phyloP scores from a whole-genome alignment of 352 stramenopile species.

The Globisporangium alternatum region DNA sequence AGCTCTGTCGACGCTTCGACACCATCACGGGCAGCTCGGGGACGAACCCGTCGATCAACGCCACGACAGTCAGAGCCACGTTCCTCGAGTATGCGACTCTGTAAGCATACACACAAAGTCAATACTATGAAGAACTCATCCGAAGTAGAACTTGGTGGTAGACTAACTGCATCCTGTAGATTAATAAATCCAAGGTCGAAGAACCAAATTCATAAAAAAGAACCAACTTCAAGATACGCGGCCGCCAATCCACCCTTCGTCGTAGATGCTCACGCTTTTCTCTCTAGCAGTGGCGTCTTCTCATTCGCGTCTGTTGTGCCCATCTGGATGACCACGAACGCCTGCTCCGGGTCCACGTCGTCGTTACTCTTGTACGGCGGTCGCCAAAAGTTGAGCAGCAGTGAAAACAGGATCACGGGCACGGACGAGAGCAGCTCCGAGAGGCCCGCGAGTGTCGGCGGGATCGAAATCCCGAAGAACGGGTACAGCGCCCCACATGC shows the following conservation, averaged over 20 bases:
- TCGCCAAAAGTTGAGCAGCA: constrained; percentile 66
- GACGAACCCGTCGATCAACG: constrained; percentile 2
- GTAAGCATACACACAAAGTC: neutral
- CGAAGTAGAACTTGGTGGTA: neutral
- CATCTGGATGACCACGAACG: constrained; percentile 37
- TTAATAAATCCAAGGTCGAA: neutral
- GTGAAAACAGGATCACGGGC: constrained; percentile 75
- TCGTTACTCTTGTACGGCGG: constrained; percentile 33
- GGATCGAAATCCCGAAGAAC: constrained; percentile 55
- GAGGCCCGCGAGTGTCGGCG: constrained; percentile 61
- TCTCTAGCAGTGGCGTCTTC: constrained; percentile 33
- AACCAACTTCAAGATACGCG: neutral
- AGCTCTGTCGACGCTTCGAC: constrained; percentile 38
- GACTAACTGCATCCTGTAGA: neutral
- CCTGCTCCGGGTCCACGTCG: constrained; percentile 16
- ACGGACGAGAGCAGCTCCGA: constrained; percentile 74
- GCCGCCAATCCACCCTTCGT: neutral
- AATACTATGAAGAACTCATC: neutral
- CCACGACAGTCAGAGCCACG: constrained; percentile 17
- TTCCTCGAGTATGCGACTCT: constrained; percentile 33
- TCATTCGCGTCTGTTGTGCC: constrained; percentile 18
- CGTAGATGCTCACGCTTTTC: neutral
- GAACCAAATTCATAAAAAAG: neutral
- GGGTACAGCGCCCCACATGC: constrained; percentile 67
- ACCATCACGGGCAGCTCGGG: constrained; percentile 27